A percentile compares a stretch with the other conserved stretches of the same genome.
Conservation (phyloP, 78 protist species). For the Tieghemostelium lacteum region DNA sequence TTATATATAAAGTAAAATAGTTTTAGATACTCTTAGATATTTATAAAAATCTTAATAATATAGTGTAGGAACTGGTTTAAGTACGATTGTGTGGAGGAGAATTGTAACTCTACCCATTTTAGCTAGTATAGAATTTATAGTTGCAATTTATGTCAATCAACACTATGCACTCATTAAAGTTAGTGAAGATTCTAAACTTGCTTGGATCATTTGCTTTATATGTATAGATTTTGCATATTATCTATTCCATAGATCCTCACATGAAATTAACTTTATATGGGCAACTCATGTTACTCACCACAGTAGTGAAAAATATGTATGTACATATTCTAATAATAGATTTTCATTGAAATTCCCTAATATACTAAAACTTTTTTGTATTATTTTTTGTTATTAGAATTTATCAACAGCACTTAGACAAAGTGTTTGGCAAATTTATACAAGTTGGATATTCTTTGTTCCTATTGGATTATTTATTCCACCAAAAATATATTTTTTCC, state of each 20-base stretch:
- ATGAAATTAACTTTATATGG: constrained; percentile 75
- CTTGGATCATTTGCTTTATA: constrained; percentile 21
- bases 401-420: constrained; percentile 59
- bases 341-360: constrained; percentile 7
- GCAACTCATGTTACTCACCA: constrained; percentile 85
- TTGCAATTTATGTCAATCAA: constrained; percentile 14
- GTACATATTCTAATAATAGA: constrained; percentile 46
- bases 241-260: constrained; percentile 68
- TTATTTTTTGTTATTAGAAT: neutral
- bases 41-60: neutral
- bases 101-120: constrained; percentile 7
- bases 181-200: constrained; percentile 12
- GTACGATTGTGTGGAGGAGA: constrained; percentile 25
- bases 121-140: constrained; percentile 14
- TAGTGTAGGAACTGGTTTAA: constrained; percentile 29
- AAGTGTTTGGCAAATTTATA: constrained; percentile 41
- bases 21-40: neutral
- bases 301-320: constrained; percentile 72
- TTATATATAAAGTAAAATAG: neutral
- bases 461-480: constrained; percentile 83
- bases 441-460: constrained; percentile 64
- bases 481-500: constrained; percentile 43
- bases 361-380: neutral
- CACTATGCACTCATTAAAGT: constrained; percentile 31
- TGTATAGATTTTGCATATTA: constrained; percentile 44